phyloP scores from a whole-genome alignment of 306 rosid genomes.

The Chamaecrista fasciculata region DNA sequence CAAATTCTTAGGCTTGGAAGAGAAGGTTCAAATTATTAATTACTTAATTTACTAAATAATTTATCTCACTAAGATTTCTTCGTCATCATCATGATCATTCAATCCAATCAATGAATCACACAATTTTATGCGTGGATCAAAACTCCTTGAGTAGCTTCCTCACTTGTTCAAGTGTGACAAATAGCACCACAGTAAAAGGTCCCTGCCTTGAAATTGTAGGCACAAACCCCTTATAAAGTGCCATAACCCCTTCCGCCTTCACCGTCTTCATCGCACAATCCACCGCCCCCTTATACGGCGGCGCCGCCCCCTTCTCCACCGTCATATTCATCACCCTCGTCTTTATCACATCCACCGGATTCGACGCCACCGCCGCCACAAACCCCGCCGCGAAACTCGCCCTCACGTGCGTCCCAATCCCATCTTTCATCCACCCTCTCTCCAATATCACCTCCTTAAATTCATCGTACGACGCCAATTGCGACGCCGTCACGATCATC shows the following conservation, averaged over 20 bases:
- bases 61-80: neutral
- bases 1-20: no score
- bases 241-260: slow-evolving; percentile 72
- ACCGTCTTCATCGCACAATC: slow-evolving; percentile 78
- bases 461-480: slow-evolving; percentile 77
- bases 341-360: slow-evolving; percentile 88
- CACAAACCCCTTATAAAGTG: slow-evolving; percentile 80
- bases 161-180: slow-evolving; percentile 84
- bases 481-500: slow-evolving; percentile 93
- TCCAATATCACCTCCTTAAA: slow-evolving; percentile 67
- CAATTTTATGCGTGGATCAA: neutral
- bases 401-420: slow-evolving; percentile 70
- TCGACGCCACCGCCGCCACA: slow-evolving; percentile 87
- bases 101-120: neutral
- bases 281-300: slow-evolving; percentile 69
- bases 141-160: slow-evolving; percentile 61
- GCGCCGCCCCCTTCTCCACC: slow-evolving; percentile 50
- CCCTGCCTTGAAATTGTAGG: slow-evolving; percentile 88
- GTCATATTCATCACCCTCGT: slow-evolving; percentile 91
- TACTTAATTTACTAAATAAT: neutral
- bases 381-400: slow-evolving; percentile 90
- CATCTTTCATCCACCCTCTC: slow-evolving; percentile 59
- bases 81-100: slow-evolving; percentile 11
- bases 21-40: neutral
- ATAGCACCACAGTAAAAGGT: slow-evolving; percentile 81